phyloP scores from a whole-genome alignment of 2,329 filamentous ascomycete species.

The Aspergillus fructus region DNA sequence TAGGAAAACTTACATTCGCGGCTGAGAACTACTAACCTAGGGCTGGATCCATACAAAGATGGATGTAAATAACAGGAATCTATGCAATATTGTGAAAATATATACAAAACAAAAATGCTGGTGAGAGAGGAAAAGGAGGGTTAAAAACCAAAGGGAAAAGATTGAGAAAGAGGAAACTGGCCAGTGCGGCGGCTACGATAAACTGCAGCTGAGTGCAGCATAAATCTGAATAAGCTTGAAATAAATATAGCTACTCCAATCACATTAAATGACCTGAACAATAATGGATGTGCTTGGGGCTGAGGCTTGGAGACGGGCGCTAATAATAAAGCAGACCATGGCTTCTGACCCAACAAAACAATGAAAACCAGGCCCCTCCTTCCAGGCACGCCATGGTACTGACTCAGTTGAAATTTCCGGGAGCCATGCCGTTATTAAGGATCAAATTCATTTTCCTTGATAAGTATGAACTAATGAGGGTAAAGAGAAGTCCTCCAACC shows the following conservation, averaged over 20 bases:
- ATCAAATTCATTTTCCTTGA: neutral
- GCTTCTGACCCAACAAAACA: neutral
- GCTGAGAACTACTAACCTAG: neutral
- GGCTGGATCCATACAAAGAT: neutral
- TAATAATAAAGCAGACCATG: neutral
- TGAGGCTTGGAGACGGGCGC: constrained; percentile 1
- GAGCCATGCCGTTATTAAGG: neutral
- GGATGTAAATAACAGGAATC: neutral
- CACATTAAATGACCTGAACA: neutral
- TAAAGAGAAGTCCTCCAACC: neutral
- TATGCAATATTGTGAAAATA: neutral
- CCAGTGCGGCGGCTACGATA: neutral
- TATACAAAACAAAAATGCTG: neutral
- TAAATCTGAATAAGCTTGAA: constrained; percentile 10
- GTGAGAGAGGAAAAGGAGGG: neutral
- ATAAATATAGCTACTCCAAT: constrained; percentile 3
- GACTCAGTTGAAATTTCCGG: neutral
- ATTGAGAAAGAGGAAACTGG: neutral
- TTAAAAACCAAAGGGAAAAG: neutral
- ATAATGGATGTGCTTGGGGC: constrained; percentile 1
- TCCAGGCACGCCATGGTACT: neutral
- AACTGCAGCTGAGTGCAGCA: neutral
- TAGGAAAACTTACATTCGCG: constrained; percentile 3
- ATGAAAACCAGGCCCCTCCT: neutral
- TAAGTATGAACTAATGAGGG: neutral